Evolutionary conservation across 164 flowering plant species (phyloP).

Genomic region (Chimonanthus praecox): DNA sequence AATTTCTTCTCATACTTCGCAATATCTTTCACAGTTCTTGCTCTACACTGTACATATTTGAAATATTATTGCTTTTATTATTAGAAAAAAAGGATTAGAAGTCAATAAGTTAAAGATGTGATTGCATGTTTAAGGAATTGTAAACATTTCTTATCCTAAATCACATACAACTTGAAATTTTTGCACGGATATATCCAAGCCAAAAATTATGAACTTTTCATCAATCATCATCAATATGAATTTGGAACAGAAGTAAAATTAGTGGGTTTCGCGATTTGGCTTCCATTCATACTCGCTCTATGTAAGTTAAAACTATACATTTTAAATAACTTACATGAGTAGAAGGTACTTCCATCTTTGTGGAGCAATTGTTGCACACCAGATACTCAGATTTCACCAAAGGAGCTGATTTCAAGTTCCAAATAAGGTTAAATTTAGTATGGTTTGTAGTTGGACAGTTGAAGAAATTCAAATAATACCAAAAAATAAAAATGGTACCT

Average conservation of each 20-base stretch:
- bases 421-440: background rate
- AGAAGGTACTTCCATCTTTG: conserved; percentile 50
- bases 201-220: background rate
- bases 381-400: conserved; percentile 28
- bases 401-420: background rate
- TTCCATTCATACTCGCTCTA: background rate
- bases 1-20: conserved; percentile 71
- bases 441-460: background rate
- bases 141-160: background rate
- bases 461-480: background rate
- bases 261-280: too few relatives aligned
- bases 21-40: conserved; percentile 33
- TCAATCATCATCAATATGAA: too few relatives aligned
- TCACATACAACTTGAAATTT: background rate
- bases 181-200: background rate
- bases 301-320: background rate
- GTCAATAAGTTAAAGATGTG: background rate
- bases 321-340: conserved; percentile 38
- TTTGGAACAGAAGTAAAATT: too few relatives aligned
- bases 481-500: conserved; percentile 27
- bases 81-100: background rate
- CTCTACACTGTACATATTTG: conserved; percentile 40
- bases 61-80: background rate
- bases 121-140: background rate
- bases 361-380: conserved; percentile 49